A percentile compares a stretch with the other conserved stretches of the same genome.
Evolutionary conservation across 176 grass and related monocot species (phyloP).

Genomic region (Aegilops bicornis): DNA sequence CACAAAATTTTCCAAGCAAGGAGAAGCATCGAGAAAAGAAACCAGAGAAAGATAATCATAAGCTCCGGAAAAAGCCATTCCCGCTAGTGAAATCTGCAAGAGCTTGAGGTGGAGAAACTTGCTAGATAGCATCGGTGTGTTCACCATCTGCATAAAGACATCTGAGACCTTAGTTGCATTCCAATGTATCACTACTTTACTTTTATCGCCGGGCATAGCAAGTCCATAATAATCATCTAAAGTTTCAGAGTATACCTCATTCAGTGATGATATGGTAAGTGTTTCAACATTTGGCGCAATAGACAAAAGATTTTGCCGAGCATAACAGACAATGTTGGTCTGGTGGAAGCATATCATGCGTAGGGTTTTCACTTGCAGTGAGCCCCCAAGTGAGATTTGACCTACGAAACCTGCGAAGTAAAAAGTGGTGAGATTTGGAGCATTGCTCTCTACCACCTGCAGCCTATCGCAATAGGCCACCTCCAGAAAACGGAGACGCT

Average conservation of each 20-base stretch:
- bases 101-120: slow-evolving; percentile 30
- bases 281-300: slow-evolving; percentile 27
- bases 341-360: neutral
- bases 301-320: neutral
- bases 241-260: neutral
- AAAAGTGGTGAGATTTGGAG: slow-evolving; percentile 27
- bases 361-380: slow-evolving; percentile 14
- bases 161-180: too few species aligned
- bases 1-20: neutral
- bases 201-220: too few species aligned
- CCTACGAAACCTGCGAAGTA: neutral
- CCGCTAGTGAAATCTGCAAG: neutral
- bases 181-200: too few species aligned
- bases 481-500: neutral
- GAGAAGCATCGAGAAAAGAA: slow-evolving; percentile 17
- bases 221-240: too few species aligned
- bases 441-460: slow-evolving; percentile 9
- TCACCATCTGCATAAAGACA: neutral
- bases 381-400: neutral
- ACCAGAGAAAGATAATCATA: slow-evolving; percentile 29
- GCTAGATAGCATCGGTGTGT: slow-evolving; percentile 8
- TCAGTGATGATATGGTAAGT: neutral
- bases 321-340: neutral
- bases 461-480: neutral
- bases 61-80: neutral